Percentiles rank a stretch among this genome's conserved stretches.
phyloP scores from a whole-genome alignment of 2,329 filamentous ascomycete genomes.

The Colletotrichum plurivorum region DNA sequence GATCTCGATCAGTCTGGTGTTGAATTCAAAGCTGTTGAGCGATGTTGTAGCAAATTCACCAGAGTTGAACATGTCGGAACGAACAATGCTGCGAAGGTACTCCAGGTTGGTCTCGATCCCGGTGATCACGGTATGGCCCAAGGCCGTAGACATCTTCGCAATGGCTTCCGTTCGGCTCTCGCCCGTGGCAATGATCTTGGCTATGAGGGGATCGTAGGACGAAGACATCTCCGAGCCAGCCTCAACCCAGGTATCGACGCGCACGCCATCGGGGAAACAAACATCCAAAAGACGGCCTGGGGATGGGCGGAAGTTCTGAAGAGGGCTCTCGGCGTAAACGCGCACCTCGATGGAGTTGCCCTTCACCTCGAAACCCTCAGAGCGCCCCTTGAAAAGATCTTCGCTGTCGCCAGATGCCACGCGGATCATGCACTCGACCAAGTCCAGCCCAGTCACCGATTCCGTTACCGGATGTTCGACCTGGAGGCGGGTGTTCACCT shows the following conservation, averaged over 20 bases:
- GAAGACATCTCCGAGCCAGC: constrained; percentile 79
- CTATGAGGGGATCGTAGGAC: constrained; percentile 83
- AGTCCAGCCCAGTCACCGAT: constrained; percentile 53
- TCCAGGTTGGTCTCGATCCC: constrained; percentile 53
- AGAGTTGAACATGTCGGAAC: constrained; percentile 45
- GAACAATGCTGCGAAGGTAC: constrained; percentile 50
- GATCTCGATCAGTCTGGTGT: constrained; percentile 51
- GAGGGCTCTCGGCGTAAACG: constrained; percentile 81
- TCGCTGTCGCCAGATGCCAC: constrained; percentile 61
- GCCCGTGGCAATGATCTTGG: constrained; percentile 79
- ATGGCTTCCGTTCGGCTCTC: constrained; percentile 72
- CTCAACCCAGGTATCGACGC: constrained; percentile 80
- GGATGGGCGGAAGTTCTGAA: constrained; percentile 75
- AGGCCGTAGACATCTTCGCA: constrained; percentile 71
- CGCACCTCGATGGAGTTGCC: constrained; percentile 80
- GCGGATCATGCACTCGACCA: constrained; percentile 51
- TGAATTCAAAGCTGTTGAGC: constrained; percentile 49
- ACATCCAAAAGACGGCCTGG: constrained; percentile 77
- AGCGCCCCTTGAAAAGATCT: constrained; percentile 25
- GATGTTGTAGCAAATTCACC: constrained; percentile 52
- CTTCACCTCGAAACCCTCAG: constrained; percentile 57
- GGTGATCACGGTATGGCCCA: constrained; percentile 62
- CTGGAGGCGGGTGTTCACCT: constrained; percentile 64
- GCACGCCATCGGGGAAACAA: constrained; percentile 68
- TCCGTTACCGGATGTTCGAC: constrained; percentile 63